Evolutionary conservation across 805 yeast species (phyloP).

Genomic region (Priceomyces medius): DNA sequence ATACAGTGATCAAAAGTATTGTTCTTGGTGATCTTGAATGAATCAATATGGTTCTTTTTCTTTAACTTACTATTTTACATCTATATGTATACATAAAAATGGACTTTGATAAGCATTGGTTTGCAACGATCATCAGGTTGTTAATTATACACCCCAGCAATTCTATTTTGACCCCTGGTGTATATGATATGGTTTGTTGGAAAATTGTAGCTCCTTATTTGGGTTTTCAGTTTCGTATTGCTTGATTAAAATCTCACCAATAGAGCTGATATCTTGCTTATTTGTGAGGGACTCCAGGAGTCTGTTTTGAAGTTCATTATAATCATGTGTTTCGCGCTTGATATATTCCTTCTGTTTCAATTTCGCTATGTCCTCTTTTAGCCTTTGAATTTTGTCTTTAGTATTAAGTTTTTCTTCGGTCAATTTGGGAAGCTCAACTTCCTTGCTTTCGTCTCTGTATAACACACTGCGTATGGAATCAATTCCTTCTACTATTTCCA

Average conservation of each 20-base stretch:
- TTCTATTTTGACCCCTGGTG: too few relatives aligned
- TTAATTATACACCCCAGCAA: too few relatives aligned
- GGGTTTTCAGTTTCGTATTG: conserved; percentile 16
- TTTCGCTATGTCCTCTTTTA: conserved; percentile 21
- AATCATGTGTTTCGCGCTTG: conserved; percentile 2
- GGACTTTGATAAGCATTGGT: background rate
- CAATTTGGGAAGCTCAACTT: conserved; percentile 15
- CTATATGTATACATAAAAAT: background rate
- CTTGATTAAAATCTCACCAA: conserved; percentile 13
- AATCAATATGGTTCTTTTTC: too few relatives aligned
- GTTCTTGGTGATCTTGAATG: conserved; percentile 44
- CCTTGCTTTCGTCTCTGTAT: conserved; percentile 14
- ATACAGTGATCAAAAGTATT: conserved; percentile 57
- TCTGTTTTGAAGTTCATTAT: conserved; percentile 7
- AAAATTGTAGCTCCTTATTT: conserved; percentile 14
- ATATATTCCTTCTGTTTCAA: conserved; percentile 1
- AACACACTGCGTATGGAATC: conserved; percentile 32
- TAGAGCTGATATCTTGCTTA: conserved; percentile 15
- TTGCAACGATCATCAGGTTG: too few relatives aligned
- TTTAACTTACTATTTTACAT: background rate
- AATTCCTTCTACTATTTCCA: conserved; percentile 33
- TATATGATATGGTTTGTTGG: conserved; percentile 14
- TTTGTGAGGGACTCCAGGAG: conserved; percentile 14
- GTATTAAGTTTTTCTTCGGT: conserved; percentile 18
- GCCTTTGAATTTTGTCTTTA: conserved; percentile 13